phyloP scores from a whole-genome alignment of 2,329 filamentous ascomycete genomes.

The Zymoseptoria crescenta region DNA sequence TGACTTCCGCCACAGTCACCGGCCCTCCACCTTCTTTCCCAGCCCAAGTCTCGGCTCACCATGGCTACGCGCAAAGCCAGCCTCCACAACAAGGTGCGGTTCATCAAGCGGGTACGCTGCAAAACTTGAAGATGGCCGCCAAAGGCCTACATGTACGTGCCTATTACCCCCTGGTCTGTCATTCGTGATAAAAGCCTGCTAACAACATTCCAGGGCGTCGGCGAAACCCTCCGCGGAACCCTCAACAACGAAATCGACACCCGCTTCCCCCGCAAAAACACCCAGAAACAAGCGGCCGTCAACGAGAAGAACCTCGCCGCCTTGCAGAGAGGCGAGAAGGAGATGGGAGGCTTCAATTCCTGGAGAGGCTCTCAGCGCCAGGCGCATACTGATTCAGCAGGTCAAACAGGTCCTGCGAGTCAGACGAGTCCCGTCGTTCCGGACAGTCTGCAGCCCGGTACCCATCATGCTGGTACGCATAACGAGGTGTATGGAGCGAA shows the following conservation, averaged over 20 bases:
- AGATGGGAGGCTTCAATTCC: conserved; percentile 16
- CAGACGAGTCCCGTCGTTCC: background rate
- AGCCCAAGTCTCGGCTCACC: background rate
- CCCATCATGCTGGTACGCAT: background rate
- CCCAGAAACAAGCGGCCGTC: conserved; percentile 21
- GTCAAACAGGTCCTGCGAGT: background rate
- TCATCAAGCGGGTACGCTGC: conserved; percentile 8
- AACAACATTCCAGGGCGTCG: conserved; percentile 22
- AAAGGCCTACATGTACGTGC: conserved; percentile 25
- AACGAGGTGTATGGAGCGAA: background rate
- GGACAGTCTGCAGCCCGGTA: background rate
- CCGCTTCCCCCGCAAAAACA: conserved; percentile 21
- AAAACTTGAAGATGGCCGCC: conserved; percentile 25
- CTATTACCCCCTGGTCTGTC: background rate
- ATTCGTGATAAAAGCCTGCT: background rate
- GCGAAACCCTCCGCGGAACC: conserved; percentile 27
- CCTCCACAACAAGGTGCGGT: conserved; percentile 1
- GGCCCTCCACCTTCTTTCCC: background rate
- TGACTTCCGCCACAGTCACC: background rate
- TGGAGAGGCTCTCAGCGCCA: background rate
- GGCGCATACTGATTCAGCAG: too few relatives aligned
- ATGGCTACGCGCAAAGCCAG: background rate
- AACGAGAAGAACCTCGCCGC: conserved; percentile 24
- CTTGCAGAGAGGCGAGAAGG: conserved; percentile 19
- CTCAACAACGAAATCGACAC: conserved; percentile 27